phyloP scores from a whole-genome alignment of 768 basidiomycete genomes.

The Naganishia vishniacii region DNA sequence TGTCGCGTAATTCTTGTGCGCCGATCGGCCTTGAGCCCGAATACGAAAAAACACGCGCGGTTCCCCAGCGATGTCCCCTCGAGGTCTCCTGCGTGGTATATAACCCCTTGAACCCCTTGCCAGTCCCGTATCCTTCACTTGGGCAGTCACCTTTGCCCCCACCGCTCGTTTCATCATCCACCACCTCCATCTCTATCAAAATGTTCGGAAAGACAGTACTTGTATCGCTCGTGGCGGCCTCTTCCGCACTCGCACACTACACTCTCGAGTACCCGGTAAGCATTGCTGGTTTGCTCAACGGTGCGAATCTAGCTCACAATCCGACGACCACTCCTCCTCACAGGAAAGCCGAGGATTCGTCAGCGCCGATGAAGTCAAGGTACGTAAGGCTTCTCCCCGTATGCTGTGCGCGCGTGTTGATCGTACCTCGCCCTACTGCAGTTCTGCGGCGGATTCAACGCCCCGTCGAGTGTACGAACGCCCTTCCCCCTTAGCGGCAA shows the following conservation, averaged over 20 bases:
- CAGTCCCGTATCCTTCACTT: too few relatives aligned
- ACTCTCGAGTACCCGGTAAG: slow-evolving; percentile 64
- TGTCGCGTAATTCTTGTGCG: too few relatives aligned
- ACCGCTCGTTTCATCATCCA: not conserved
- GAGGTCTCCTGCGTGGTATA: too few relatives aligned
- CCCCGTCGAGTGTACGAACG: slow-evolving; percentile 57
- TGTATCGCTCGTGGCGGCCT: slow-evolving; percentile 45
- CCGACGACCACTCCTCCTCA: too few relatives aligned
- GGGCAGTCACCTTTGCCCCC: not conserved
- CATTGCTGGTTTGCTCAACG: not conserved
- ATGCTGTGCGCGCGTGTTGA: not conserved
- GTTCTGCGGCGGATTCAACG: slow-evolving; percentile 68
- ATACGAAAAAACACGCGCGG: too few relatives aligned
- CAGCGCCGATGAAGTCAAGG: slow-evolving; percentile 47
- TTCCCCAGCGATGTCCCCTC: too few relatives aligned
- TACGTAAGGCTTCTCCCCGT: slow-evolving; percentile 35
- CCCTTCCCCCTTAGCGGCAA: slow-evolving; percentile 60
- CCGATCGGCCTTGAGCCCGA: too few relatives aligned
- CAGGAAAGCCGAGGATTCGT: slow-evolving; percentile 65
- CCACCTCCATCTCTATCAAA: not conserved
- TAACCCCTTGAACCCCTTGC: too few relatives aligned
- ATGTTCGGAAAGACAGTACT: slow-evolving; percentile 42
- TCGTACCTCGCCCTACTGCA: slow-evolving; percentile 47
- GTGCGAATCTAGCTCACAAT: not conserved
- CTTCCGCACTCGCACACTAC: slow-evolving; percentile 66